Percentiles rank a stretch among this genome's conserved stretches.
Conservation (phyloP, 208 protist genomes). For the Acanthamoeba sp. region DNA sequence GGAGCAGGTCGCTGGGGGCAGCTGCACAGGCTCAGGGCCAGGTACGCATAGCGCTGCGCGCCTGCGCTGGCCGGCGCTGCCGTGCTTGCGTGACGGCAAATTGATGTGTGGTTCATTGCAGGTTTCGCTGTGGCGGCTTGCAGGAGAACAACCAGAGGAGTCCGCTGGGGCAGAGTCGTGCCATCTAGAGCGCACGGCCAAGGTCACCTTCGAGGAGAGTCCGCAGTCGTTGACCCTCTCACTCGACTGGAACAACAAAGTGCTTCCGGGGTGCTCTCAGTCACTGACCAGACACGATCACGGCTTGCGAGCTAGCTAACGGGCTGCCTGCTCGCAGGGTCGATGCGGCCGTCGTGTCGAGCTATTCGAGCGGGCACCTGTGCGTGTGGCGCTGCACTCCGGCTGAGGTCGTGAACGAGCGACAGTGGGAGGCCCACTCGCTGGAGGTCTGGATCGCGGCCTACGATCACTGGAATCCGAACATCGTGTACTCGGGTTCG, state of each 20-base stretch:
- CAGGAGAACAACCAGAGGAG: background rate
- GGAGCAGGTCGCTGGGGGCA: background rate
- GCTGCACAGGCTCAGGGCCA: constrained; percentile 9
- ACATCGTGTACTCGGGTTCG: constrained; percentile 50
- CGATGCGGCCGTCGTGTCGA: constrained; percentile 21
- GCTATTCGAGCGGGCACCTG: constrained; percentile 31
- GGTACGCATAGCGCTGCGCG: no score
- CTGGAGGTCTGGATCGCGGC: constrained; percentile 71
- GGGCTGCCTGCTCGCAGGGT: background rate
- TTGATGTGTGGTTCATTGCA: background rate
- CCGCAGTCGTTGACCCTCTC: background rate
- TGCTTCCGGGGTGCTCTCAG: background rate
- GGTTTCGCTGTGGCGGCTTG: background rate
- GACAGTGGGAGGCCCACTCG: constrained; percentile 54
- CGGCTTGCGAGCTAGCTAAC: background rate
- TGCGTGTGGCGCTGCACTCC: constrained; percentile 40
- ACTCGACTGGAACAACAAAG: constrained; percentile 60
- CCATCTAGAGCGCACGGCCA: background rate
- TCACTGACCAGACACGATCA: background rate
- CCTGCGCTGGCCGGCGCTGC: no score
- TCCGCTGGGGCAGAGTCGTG: background rate
- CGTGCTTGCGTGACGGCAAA: no score
- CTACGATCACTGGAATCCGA: constrained; percentile 60
- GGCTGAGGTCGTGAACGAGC: background rate
- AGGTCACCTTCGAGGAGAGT: background rate